Conservation (phyloP, 192 early-diverging fungal species). For the Backusella sp. region DNA sequence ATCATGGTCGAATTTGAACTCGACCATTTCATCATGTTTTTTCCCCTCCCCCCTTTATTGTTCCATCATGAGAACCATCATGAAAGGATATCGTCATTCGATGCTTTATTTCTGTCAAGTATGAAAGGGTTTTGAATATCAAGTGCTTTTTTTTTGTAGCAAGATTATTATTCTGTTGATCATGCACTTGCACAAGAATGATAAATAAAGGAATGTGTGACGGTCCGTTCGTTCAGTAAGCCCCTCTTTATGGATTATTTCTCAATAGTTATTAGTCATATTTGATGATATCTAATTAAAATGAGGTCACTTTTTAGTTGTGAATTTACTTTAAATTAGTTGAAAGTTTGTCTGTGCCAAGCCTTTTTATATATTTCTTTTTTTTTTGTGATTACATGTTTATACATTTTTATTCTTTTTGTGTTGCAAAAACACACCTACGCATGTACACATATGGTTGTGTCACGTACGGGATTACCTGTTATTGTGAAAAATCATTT, state of each 20-base stretch:
- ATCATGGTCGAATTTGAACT: background rate
- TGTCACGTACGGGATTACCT: background rate
- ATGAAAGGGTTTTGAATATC: background rate
- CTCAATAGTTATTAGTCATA: background rate
- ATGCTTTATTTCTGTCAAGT: background rate
- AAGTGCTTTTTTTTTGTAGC: background rate
- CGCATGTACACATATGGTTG: background rate
- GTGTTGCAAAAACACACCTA: background rate
- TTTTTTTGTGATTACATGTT: background rate
- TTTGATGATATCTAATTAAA: background rate
- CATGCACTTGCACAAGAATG: background rate
- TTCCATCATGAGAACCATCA: background rate
- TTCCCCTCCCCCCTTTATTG: background rate
- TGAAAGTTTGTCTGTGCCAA: background rate
- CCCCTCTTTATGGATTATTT: background rate
- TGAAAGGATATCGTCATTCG: background rate
- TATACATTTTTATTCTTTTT: background rate
- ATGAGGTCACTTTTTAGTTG: background rate
- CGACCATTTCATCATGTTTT: background rate
- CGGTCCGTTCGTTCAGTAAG: background rate
- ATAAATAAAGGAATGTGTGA: background rate
- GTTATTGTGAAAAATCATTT: background rate
- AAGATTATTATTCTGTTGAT: background rate
- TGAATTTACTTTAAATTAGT: background rate
- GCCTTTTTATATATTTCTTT: background rate